These are phyloP conservation scores for Bidens hawaiensis DNA, from an alignment of 140 eudicot species.

Conservation along the genomic window DNA sequence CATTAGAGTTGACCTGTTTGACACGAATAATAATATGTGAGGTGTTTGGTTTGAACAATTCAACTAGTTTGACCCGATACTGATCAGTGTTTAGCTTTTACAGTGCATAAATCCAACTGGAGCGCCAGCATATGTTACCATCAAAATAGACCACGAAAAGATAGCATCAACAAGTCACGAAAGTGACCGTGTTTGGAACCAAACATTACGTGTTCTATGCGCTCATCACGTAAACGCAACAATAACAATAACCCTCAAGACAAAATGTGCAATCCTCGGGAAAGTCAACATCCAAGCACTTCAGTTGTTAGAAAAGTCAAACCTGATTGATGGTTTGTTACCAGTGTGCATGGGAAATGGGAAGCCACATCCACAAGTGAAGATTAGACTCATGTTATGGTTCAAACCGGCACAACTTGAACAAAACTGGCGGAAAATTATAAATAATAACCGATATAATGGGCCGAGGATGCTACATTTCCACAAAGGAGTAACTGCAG, in stretches of 20 bases:
- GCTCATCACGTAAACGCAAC: conserved; percentile 65
- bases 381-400: conserved; percentile 68
- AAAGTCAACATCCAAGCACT: conserved; percentile 45
- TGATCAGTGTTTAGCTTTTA: conserved; percentile 23
- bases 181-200: conserved; percentile 77
- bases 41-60: conserved; percentile 36
- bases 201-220: conserved; percentile 77
- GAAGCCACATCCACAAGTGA: conserved; percentile 42
- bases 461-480: conserved; percentile 70
- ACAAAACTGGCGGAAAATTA: conserved; percentile 45
- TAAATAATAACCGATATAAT: conserved; percentile 41
- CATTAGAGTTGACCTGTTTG: conserved; percentile 51
- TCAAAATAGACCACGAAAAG: conserved; percentile 56
- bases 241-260: conserved; percentile 71
- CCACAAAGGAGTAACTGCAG: conserved; percentile 65
- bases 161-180: conserved; percentile 70
- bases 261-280: conserved; percentile 60
- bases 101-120: conserved; percentile 68
- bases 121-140: conserved; percentile 70
- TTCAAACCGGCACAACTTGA: conserved; percentile 78
- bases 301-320: conserved; percentile 47
- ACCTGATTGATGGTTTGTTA: conserved; percentile 66
- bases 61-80: conserved; percentile 34
- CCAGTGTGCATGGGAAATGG: conserved; percentile 59
- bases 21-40: conserved; percentile 17